Percentiles rank a stretch among this genome's conserved stretches.
These are phyloP conservation scores for Microstegium vimineum DNA, from an alignment of 176 grass and related monocot species.

Conservation along the genomic window DNA sequence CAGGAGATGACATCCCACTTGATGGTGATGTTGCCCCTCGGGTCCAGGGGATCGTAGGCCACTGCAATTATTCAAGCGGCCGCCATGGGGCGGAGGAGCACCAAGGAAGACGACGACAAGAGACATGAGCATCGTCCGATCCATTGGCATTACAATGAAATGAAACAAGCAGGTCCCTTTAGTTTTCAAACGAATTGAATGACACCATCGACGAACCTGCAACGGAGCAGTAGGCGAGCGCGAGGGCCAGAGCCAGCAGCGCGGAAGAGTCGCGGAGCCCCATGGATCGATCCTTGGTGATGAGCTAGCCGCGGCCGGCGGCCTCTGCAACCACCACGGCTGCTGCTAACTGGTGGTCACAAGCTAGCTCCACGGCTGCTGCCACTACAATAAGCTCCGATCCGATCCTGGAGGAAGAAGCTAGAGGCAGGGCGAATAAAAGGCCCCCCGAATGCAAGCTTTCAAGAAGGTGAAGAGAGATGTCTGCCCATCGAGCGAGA, in stretches of 20 bases:
- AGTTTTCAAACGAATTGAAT: not conserved
- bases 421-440: not conserved
- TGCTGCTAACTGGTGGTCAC: not conserved
- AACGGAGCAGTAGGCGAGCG: slow-evolving; percentile 36
- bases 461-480: not conserved
- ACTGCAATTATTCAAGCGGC: too few relatives aligned
- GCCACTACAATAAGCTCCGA: not conserved
- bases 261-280: not conserved
- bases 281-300: not conserved
- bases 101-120: too few relatives aligned
- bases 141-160: not conserved
- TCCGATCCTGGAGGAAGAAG: not conserved
- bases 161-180: not conserved
- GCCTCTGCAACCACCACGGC: not conserved
- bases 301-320: not conserved
- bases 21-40: slow-evolving; percentile 80
- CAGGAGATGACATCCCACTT: slow-evolving; percentile 93
- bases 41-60: slow-evolving; percentile 80
- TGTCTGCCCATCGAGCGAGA: slow-evolving; percentile 2
- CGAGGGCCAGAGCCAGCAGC: slow-evolving; percentile 27
- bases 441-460: too few relatives aligned
- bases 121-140: not conserved
- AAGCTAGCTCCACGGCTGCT: not conserved
- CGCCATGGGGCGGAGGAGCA: too few relatives aligned
- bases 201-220: slow-evolving; percentile 27